These are phyloP conservation scores for Suillus weaverae DNA, from an alignment of 768 basidiomycete species.

Conservation along the genomic window DNA sequence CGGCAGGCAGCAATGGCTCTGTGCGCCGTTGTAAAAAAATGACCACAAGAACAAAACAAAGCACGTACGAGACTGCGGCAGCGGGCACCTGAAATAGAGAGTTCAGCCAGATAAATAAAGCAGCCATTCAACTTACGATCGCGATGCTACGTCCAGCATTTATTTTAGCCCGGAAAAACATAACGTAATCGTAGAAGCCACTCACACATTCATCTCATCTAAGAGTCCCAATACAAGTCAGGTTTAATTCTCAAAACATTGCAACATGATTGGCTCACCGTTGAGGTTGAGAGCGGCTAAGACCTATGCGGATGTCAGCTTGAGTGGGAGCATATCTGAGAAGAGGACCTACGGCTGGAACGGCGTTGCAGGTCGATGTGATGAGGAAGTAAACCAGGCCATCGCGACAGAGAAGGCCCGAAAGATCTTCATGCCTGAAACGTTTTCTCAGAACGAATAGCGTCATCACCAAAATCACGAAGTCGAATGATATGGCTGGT, in stretches of 20 bases:
- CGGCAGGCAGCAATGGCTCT: constrained; percentile 63
- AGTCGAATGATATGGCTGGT: constrained; percentile 69
- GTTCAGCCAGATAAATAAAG: neutral
- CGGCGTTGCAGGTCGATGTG: constrained; percentile 62
- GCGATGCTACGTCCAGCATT: constrained; percentile 42
- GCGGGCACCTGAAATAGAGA: constrained; percentile 52
- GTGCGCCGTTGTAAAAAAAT: constrained; percentile 5
- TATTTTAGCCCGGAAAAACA: neutral
- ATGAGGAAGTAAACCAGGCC: constrained; percentile 70
- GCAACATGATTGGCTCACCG: constrained; percentile 38
- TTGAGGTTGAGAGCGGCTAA: constrained; percentile 61
- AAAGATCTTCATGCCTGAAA: constrained; percentile 56
- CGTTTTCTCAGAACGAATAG: constrained; percentile 48
- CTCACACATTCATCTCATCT: constrained; percentile 68
- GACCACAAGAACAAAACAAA: constrained; percentile 5
- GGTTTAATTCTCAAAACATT: constrained; percentile 4
- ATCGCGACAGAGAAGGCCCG: constrained; percentile 70
- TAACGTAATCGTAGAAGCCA: constrained; percentile 11
- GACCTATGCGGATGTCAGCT: constrained; percentile 35
- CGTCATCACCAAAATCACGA: constrained; percentile 58
- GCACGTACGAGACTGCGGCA: constrained; percentile 59
- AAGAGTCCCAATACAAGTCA: constrained; percentile 10
- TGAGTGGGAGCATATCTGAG: constrained; percentile 6
- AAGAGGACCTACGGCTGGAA: constrained; percentile 59
- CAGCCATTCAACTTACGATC: constrained; percentile 39